Conservation (phyloP, 2,329 filamentous ascomycete genomes). For the Fusarium dlaminii region DNA sequence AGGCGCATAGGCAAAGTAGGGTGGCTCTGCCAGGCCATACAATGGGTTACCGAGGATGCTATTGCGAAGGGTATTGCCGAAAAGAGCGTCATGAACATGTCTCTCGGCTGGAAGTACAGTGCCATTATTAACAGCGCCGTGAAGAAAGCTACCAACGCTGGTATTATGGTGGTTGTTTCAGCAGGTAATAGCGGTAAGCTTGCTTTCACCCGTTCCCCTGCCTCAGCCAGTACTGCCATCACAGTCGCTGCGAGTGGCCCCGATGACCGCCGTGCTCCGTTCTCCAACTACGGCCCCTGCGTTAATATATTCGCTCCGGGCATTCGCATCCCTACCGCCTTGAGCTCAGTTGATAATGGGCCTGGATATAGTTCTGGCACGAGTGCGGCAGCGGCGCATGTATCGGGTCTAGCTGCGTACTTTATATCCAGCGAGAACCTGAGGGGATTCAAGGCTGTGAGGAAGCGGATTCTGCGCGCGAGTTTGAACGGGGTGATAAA, state of each 20-base stretch:
- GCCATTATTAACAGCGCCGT: not conserved
- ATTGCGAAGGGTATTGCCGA: not conserved
- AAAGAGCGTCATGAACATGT: not conserved
- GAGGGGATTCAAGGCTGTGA: not conserved
- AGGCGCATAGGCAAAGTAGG: not conserved
- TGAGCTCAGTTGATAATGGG: not conserved
- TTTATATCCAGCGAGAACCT: not conserved
- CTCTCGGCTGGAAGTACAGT: rapidly evolving
- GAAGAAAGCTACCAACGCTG: not conserved
- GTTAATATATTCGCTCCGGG: slow-evolving; percentile 9
- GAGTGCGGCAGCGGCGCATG: not conserved
- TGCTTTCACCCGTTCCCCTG: not conserved
- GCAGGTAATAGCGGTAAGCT: not conserved
- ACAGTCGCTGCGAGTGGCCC: slow-evolving; percentile 1
- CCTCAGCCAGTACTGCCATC: not conserved
- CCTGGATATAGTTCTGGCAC: not conserved
- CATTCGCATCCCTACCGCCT: not conserved
- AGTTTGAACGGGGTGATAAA: not conserved
- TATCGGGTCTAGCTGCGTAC: not conserved
- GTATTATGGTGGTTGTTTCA: not conserved
- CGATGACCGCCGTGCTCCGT: not conserved
- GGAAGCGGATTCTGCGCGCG: not conserved
- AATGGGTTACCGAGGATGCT: not conserved
- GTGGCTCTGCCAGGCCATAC: not conserved
- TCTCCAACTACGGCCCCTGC: not conserved